phyloP scores from a whole-genome alignment of 163 green algal genomes.

The Volvox carteri region DNA sequence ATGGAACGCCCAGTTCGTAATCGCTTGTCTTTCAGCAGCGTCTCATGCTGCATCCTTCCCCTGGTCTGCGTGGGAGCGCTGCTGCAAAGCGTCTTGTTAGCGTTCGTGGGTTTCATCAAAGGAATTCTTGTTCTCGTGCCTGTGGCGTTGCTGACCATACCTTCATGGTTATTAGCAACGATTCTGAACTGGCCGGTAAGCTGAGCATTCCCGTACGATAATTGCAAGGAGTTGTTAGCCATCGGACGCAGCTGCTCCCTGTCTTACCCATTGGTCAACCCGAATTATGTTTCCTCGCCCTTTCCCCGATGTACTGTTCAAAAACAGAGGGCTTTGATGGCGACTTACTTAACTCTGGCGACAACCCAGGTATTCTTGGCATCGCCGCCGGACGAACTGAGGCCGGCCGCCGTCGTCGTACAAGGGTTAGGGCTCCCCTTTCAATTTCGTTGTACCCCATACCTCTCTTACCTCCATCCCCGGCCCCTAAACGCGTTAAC shows the following conservation, averaged over 20 bases:
- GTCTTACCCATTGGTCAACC: too few relatives aligned
- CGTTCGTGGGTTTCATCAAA: neutral
- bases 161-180: slow-evolving; percentile 3
- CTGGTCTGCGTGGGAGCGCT: slow-evolving; percentile 8
- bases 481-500: too few relatives aligned
- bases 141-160: slow-evolving; percentile 9
- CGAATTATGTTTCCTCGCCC: too few relatives aligned
- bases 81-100: neutral
- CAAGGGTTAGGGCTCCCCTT: too few relatives aligned
- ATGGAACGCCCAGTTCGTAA: neutral
- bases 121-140: slow-evolving; percentile 1
- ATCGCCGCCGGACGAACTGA: too few relatives aligned
- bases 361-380: slow-evolving; percentile 18
- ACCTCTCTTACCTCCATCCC: too few relatives aligned
- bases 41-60: slow-evolving; percentile 35
- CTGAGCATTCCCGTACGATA: too few relatives aligned
- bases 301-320: neutral
- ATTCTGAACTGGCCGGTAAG: slow-evolving; percentile 21
- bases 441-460: too few relatives aligned
- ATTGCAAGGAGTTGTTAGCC: too few relatives aligned
- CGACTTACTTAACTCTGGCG: slow-evolving; percentile 4
- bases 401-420: too few relatives aligned
- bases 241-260: too few relatives aligned
- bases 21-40: neutral
- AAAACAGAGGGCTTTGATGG: neutral